Base-by-base conservation (phyloP, 176 grass and related monocot species). In the Ananas comosus region DNA sequence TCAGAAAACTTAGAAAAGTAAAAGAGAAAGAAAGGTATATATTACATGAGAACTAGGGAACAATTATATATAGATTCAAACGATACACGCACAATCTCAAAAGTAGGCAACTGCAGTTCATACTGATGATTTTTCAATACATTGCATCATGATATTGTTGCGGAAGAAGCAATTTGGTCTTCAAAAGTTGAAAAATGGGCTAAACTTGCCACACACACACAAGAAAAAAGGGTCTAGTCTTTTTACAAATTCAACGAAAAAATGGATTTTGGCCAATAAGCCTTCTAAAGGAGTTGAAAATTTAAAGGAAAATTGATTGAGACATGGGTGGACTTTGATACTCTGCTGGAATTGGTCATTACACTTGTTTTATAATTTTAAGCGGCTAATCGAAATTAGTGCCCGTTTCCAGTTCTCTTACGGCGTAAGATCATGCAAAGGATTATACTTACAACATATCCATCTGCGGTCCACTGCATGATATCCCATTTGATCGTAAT, bases 401-500 rank as follows among this genome's bases (percentile, higher is more conserved):
- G 14, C 16, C 56, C n/a, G 5, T 59, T 59, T 18, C 19, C 18
- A 16, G 16, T 61, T 19, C 4, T 2, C 16, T 18, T 17, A 9
- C 54, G 3, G 10, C 54, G 3, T 17, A 18, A 59, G 16, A 59
- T 19, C 16, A 19, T 59, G 14, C n/a, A 58, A 59, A 17, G 54
- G 4, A n/a, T 59, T 74, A 11, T 23, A 87, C 89, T 90, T 67
- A 99, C 94, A 27, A 93, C 89, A 84, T 99, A 99, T 11, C 94
- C 89, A 82, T 93, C 94, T 4, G 94, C 66, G 9, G 94, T 99
- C 94, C 94, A 99, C 1, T 83, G 86, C 14, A 88, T 82, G 16
- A 99, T 74, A 65, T 99, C 94, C 94, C 94, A 93, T 79, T 99
- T 93, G 6, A 99, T 79, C 0, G 86, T 93, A 63, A 99, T 99